phyloP scores from a whole-genome alignment of 495 filamentous ascomycete genomes.

The Neurospora sp. region DNA sequence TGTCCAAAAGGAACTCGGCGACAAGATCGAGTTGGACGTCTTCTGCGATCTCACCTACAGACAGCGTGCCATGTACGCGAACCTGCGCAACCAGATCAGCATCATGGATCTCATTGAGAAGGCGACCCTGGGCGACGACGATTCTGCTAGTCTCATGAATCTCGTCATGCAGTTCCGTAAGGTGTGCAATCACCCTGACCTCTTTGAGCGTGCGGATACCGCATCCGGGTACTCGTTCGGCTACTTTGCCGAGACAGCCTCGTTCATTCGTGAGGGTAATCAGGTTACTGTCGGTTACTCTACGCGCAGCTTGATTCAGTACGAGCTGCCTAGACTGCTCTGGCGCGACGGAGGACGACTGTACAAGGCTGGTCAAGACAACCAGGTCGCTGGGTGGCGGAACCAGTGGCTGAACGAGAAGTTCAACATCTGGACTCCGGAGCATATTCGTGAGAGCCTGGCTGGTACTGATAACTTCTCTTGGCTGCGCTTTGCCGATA shows the following conservation, averaged over 20 bases:
- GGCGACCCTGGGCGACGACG: conserved; percentile 88
- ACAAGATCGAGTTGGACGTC: conserved; percentile 94
- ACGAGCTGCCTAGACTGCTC: conserved; percentile 67
- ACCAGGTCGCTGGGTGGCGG: conserved; percentile 64
- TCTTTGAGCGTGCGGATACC: conserved; percentile 91
- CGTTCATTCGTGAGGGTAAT: conserved; percentile 80
- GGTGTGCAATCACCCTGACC: conserved; percentile 96
- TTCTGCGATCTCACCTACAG: conserved; percentile 97
- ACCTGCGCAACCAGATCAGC: conserved; percentile 89
- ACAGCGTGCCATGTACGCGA: conserved; percentile 88
- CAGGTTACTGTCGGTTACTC: conserved; percentile 79
- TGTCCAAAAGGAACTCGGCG: conserved; percentile 94
- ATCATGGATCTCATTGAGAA: conserved; percentile 99
- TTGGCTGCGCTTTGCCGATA: conserved; percentile 80
- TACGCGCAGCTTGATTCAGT: conserved; percentile 75
- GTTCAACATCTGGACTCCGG: conserved; percentile 82
- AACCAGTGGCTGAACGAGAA: conserved; percentile 61
- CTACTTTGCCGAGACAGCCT: conserved; percentile 86
- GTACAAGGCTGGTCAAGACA: conserved; percentile 64
- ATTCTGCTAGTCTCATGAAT: conserved; percentile 95
- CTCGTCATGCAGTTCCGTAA: conserved; percentile 99
- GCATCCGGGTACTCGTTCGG: conserved; percentile 73
- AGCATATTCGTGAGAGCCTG: conserved; percentile 56
- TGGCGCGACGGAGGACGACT: conserved; percentile 67
- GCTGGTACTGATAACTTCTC: conserved; percentile 61